Percentiles rank a stretch among this genome's conserved stretches.
These are phyloP conservation scores for Aspergillus novoparasiticus DNA, from an alignment of 2,329 filamentous ascomycete genomes.

Conservation along the genomic window DNA sequence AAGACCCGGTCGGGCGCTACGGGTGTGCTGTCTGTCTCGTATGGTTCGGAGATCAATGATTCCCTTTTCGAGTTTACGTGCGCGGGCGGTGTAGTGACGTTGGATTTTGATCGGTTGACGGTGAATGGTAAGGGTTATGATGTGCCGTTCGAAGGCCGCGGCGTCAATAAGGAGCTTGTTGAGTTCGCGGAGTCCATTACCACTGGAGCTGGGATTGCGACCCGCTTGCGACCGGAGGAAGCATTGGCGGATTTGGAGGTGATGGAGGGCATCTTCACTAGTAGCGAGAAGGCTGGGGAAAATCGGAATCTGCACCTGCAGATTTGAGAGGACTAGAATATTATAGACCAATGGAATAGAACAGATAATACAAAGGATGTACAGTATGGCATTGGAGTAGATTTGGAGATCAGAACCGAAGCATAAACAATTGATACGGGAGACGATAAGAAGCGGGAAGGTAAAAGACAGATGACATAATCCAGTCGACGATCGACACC, in stretches of 20 bases:
- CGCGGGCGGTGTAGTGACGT: constrained; percentile 53
- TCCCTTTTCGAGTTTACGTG: constrained; percentile 54
- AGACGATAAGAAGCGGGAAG: background rate
- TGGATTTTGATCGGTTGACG: constrained; percentile 41
- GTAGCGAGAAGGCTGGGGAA: constrained; percentile 34
- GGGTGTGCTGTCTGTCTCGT: constrained; percentile 55
- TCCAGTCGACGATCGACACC: background rate
- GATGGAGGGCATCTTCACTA: constrained; percentile 39
- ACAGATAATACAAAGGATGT: background rate
- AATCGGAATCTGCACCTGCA: constrained; percentile 29
- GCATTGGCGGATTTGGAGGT: constrained; percentile 57
- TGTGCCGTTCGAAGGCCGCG: constrained; percentile 52
- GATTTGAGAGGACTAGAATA: constrained; percentile 6
- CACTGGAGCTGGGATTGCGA: constrained; percentile 43
- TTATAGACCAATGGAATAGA: background rate
- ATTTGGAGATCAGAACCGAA: background rate
- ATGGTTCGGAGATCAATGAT: constrained; percentile 55
- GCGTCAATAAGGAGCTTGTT: constrained; percentile 55
- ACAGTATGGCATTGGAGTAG: background rate
- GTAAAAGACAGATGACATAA: background rate
- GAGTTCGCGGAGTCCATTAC: constrained; percentile 55
- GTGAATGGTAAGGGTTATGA: constrained; percentile 43
- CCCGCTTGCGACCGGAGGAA: constrained; percentile 52
- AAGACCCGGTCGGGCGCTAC: constrained; percentile 51
- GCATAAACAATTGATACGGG: background rate